Evolutionary conservation across 805 yeast species (phyloP).

Genomic region (Metschnikowia lachancei): DNA sequence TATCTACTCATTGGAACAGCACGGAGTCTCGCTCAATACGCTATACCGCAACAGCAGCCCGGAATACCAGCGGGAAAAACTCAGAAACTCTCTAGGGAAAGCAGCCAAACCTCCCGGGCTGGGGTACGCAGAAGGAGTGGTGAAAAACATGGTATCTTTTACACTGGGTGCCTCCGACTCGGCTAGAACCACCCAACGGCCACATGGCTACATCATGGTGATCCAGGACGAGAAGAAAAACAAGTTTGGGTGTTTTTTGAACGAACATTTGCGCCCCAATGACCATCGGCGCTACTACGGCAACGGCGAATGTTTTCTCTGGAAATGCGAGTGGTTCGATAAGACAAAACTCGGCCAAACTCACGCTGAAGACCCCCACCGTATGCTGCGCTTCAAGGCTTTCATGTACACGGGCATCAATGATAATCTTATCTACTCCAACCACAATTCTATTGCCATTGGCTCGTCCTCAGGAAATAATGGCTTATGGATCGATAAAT

Average conservation of each 20-base stretch:
- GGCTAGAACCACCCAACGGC: constrained; percentile 24
- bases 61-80: constrained; percentile 29
- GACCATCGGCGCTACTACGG: constrained; percentile 80
- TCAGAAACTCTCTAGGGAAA: constrained; percentile 6
- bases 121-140: constrained; percentile 39
- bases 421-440: constrained; percentile 81
- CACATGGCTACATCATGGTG: constrained; percentile 70
- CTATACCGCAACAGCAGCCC: constrained; percentile 60
- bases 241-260: constrained; percentile 75
- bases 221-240: constrained; percentile 63
- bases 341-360: constrained; percentile 11
- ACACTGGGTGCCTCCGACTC: constrained; percentile 15
- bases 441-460: constrained; percentile 70
- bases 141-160: constrained; percentile 33
- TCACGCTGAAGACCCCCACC: constrained; percentile 8
- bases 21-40: constrained; percentile 84
- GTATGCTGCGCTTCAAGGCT: constrained; percentile 56
- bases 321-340: constrained; percentile 62
- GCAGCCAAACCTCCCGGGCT: constrained; percentile 17
- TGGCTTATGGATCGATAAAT: constrained; percentile 84
- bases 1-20: constrained; percentile 82
- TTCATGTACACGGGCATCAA: constrained; percentile 86
- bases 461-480: constrained; percentile 94
- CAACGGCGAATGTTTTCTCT: constrained; percentile 91
- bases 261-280: constrained; percentile 68